Conservation (phyloP, 345 rosid genomes). For the Linum tenue region DNA sequence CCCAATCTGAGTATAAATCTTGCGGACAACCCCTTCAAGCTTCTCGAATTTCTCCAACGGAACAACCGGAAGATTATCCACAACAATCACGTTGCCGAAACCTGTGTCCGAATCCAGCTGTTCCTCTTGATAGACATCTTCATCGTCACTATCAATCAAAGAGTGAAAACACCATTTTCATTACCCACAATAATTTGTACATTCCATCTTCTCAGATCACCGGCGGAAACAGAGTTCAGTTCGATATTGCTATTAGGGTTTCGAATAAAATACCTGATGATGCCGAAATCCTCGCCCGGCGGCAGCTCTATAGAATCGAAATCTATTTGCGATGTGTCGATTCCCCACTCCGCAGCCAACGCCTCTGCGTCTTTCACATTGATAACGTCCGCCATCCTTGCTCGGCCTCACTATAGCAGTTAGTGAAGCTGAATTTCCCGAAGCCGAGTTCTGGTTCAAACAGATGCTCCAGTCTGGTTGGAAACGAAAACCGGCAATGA, state of each 20-base stretch:
- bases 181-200: not conserved
- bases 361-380: conserved; percentile 38
- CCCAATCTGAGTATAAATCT: conserved; percentile 72
- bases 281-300: conserved; percentile 51
- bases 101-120: conserved; percentile 63
- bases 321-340: conserved; percentile 47
- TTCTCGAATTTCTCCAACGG: conserved; percentile 71
- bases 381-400: conserved; percentile 45
- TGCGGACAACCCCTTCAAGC: conserved; percentile 70
- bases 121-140: conserved; percentile 60
- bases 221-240: no score
- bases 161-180: not conserved
- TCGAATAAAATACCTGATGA: conserved; percentile 37
- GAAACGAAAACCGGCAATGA: no score
- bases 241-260: no score
- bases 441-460: no score
- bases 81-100: conserved; percentile 61
- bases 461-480: no score
- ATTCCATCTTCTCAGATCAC: no score
- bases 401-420: not conserved
- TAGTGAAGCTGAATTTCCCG: no score
- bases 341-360: conserved; percentile 44
- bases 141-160: conserved; percentile 57
- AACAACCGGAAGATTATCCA: conserved; percentile 82
- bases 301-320: conserved; percentile 55